Evolutionary conservation across 352 stramenopile genomes (phyloP).

Genomic region (Peronospora farinosa): DNA sequence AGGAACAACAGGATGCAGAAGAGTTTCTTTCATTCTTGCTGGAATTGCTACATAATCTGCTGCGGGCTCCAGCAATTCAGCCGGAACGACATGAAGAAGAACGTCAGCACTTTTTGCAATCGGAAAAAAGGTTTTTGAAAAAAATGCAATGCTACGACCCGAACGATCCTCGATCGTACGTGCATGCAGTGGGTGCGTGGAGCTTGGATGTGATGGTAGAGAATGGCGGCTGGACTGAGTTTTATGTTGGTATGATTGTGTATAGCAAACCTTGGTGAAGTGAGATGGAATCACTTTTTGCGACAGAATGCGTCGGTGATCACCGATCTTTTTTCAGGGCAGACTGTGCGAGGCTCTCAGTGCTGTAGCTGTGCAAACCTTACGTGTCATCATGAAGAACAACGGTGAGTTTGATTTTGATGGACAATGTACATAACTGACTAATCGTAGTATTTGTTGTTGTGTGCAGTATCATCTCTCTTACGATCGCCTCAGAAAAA

Average conservation of each 20-base stretch:
- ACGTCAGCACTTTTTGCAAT: constrained; percentile 17
- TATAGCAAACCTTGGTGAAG: constrained; percentile 45
- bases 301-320: constrained; percentile 57
- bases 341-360: constrained; percentile 73
- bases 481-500: constrained; percentile 43
- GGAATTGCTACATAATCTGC: constrained; percentile 58
- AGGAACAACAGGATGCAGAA: constrained; percentile 81
- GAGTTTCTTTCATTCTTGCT: constrained; percentile 70
- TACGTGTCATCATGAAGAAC: constrained; percentile 66
- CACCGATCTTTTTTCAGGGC: constrained; percentile 58
- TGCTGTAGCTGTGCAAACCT: constrained; percentile 69
- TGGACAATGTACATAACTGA: neutral
- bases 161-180: constrained; percentile 53
- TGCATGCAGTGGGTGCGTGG: constrained; percentile 48
- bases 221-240: neutral
- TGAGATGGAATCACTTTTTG: constrained; percentile 59
- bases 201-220: neutral
- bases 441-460: constrained; percentile 2
- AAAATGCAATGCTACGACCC: constrained; percentile 30
- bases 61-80: constrained; percentile 21
- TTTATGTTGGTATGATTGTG: constrained; percentile 1
- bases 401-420: constrained; percentile 10
- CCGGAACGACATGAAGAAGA: constrained; percentile 18
- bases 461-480: constrained; percentile 47
- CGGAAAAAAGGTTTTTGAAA: constrained; percentile 21